Evolutionary conservation across 345 rosid genomes (phyloP).

Genomic region (Rhodomyrtus tomentosa): DNA sequence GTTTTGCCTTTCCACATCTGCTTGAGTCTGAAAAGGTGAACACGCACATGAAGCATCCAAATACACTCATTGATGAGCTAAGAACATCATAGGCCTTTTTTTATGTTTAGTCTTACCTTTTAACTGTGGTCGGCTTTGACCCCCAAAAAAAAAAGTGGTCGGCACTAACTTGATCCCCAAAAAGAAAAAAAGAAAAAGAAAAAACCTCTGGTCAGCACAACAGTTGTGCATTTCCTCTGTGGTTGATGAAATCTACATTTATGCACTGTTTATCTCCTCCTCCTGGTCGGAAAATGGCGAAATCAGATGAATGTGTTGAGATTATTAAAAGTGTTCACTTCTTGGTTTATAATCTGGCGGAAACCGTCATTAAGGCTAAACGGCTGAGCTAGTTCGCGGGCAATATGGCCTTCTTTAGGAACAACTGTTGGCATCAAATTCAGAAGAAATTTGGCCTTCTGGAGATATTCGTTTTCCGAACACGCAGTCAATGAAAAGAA

Average conservation of each 20-base stretch:
- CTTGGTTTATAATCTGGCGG: not conserved
- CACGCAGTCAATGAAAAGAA: not conserved
- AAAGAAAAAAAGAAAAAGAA: too few species aligned
- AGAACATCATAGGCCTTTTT: not conserved
- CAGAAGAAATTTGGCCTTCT: too few species aligned
- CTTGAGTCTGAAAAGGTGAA: not conserved
- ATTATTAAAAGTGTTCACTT: not conserved
- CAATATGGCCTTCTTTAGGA: not conserved
- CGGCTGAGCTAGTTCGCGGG: accelerated
- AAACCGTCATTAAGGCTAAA: not conserved
- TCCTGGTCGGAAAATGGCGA: not conserved
- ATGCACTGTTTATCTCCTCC: not conserved
- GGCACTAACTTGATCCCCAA: too few species aligned
- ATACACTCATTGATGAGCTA: not conserved
- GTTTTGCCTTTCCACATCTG: not conserved
- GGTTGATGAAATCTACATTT: not conserved
- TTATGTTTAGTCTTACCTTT: not conserved
- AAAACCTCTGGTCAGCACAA: not conserved
- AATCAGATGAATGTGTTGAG: not conserved
- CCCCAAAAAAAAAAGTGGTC: too few species aligned
- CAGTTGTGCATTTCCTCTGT: not conserved
- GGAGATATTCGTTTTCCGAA: not conserved
- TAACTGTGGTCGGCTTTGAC: not conserved
- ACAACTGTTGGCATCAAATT: not conserved
- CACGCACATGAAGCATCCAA: conserved; percentile 3